Conservation (phyloP, 2,329 filamentous ascomycete species). For the Aureobasidium sp. region DNA sequence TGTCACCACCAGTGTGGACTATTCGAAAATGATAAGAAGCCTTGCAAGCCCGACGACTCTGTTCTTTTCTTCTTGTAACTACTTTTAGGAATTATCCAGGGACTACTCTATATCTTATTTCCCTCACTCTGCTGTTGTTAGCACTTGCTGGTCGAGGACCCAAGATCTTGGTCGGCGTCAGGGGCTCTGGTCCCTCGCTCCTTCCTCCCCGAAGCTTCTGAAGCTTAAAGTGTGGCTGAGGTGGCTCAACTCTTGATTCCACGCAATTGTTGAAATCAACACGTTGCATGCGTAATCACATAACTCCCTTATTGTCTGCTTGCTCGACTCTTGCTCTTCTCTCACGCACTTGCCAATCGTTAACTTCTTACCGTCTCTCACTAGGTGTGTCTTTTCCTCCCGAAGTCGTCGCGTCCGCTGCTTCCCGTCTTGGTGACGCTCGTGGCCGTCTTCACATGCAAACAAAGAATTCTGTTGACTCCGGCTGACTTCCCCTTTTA, state of each 20-base stretch:
- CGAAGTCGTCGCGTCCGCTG: neutral
- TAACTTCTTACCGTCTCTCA: neutral
- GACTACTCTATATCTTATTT: neutral
- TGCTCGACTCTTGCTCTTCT: neutral
- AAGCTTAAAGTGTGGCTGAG: conserved; percentile 4
- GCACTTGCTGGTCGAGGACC: neutral
- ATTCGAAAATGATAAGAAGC: neutral
- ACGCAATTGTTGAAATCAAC: neutral
- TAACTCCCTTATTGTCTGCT: neutral
- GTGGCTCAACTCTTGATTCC: conserved; percentile 1
- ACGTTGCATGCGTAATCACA: conserved; percentile 9
- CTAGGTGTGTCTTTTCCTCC: neutral
- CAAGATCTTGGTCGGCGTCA: neutral
- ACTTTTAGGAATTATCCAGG: neutral
- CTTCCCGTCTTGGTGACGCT: neutral
- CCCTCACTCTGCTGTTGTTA: neutral
- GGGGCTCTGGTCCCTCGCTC: neutral
- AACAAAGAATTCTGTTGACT: conserved; percentile 16
- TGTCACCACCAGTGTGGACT: neutral
- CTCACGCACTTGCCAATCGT: neutral
- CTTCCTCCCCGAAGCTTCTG: neutral
- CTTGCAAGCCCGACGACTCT: neutral
- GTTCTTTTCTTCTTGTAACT: neutral
- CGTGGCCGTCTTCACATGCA: conserved; percentile 7
- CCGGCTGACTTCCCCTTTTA: conserved; percentile 9